These are phyloP conservation scores for Gaultheria prostrata DNA, from an alignment of 148 eudicot species.

Conservation along the genomic window DNA sequence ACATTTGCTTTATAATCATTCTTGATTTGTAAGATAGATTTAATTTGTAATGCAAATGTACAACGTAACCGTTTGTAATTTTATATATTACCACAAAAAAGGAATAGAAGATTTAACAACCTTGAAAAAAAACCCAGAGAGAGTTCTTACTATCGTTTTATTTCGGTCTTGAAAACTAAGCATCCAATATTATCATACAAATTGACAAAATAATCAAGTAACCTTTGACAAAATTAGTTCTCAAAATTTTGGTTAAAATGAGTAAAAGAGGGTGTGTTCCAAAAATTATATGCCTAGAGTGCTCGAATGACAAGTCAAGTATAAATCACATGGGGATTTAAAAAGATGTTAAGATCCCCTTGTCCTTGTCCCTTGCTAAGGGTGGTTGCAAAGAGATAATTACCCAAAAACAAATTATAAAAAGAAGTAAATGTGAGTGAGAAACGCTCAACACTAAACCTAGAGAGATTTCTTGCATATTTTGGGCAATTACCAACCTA, in stretches of 20 bases:
- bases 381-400: background rate
- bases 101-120: background rate
- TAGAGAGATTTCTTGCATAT: background rate
- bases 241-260: background rate
- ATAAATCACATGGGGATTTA: background rate
- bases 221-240: background rate
- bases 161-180: background rate
- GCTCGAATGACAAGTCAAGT: conserved; percentile 8
- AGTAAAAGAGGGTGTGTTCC: background rate
- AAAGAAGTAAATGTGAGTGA: background rate
- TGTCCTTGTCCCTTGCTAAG: conserved; percentile 5
- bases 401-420: background rate
- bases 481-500: background rate
- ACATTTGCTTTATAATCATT: background rate
- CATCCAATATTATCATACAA: background rate
- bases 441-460: background rate
- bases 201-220: background rate
- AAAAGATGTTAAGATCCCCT: conserved; percentile 5
- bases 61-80: background rate
- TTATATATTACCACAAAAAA: background rate
- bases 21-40: background rate
- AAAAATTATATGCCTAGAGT: background rate
- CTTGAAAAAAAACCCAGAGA: background rate
- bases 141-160: background rate
- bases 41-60: background rate